Percentiles rank a stretch among this genome's conserved stretches.
These are phyloP conservation scores for Phytopythium vexans DNA, from an alignment of 352 stramenopile species.

Conservation along the genomic window DNA sequence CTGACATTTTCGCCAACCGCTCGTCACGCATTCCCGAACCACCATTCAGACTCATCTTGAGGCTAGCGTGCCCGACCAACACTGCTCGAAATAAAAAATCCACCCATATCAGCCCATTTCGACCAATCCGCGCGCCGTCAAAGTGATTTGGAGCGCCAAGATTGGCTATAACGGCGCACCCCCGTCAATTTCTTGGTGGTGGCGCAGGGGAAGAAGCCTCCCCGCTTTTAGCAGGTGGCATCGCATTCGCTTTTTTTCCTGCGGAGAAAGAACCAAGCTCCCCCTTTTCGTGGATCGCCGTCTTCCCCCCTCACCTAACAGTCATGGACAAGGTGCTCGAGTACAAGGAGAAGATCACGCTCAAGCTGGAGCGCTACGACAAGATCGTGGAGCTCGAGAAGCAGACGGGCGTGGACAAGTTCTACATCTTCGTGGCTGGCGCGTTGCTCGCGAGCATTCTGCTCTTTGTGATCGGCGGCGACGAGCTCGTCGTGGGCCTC, in stretches of 20 bases:
- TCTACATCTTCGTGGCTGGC: constrained; percentile 74
- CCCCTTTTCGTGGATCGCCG: constrained; percentile 3
- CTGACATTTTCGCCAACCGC: too few relatives aligned
- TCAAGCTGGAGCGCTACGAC: constrained; percentile 77
- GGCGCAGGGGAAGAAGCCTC: neutral
- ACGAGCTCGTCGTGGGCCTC: constrained; percentile 74
- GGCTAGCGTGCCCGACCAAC: too few relatives aligned
- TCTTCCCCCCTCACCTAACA: neutral
- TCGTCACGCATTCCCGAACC: too few relatives aligned
- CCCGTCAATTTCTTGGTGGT: neutral
- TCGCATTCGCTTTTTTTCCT: constrained; percentile 39
- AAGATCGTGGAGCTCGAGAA: constrained; percentile 85
- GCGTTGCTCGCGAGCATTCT: constrained; percentile 50
- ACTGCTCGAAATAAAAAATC: constrained; percentile 3
- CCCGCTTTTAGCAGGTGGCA: neutral
- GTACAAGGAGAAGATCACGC: constrained; percentile 83
- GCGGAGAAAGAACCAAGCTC: constrained; percentile 27
- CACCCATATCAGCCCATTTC: neutral
- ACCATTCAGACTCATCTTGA: too few relatives aligned
- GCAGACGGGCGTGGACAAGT: constrained; percentile 85
- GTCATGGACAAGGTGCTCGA: constrained; percentile 79
- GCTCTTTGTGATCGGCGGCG: constrained; percentile 77
- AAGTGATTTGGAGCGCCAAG: neutral
- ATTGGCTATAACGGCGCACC: constrained; percentile 17
- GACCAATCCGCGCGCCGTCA: neutral